Conservation (phyloP, 371 early-diverging fungal genomes). For the Mortierella sp. region DNA sequence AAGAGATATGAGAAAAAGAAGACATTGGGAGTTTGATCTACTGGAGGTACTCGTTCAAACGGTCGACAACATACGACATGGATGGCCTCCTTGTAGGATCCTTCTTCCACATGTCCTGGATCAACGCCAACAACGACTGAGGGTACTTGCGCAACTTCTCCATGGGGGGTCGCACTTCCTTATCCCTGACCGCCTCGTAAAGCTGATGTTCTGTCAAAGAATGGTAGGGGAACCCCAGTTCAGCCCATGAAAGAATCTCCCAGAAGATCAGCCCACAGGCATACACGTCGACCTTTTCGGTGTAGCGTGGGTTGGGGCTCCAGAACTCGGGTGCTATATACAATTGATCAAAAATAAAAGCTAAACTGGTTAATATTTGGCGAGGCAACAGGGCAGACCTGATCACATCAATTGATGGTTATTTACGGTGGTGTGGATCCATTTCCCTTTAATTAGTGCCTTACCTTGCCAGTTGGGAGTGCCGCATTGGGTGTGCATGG, state of each 20-base stretch:
- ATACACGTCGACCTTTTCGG: slow-evolving; percentile 79
- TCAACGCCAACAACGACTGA: slow-evolving; percentile 66
- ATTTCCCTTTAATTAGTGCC: too few relatives aligned
- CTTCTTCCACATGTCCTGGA: slow-evolving; percentile 76
- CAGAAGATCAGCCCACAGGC: slow-evolving; percentile 82
- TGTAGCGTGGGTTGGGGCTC: slow-evolving; percentile 76
- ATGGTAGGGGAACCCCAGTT: slow-evolving; percentile 77
- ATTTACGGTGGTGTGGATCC: too few relatives aligned
- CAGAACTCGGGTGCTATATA: slow-evolving; percentile 77
- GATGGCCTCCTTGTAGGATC: slow-evolving; percentile 71
- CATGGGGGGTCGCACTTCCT: slow-evolving; percentile 69
- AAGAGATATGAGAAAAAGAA: not conserved
- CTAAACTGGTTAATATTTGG: too few relatives aligned
- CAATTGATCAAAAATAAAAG: too few relatives aligned
- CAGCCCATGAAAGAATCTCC: slow-evolving; percentile 84
- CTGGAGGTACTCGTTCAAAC: slow-evolving; percentile 69
- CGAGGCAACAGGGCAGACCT: too few relatives aligned
- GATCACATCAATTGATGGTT: too few relatives aligned
- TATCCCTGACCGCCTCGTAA: slow-evolving; percentile 69
- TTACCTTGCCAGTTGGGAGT: slow-evolving; percentile 79
- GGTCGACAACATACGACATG: slow-evolving; percentile 76
- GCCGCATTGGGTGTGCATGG: slow-evolving; percentile 80
- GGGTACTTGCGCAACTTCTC: slow-evolving; percentile 70
- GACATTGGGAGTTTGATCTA: slow-evolving; percentile 18
- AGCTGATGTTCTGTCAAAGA: slow-evolving; percentile 70